phyloP scores from a whole-genome alignment of 2,329 filamentous ascomycete genomes.

The Karstenula rhodostoma region DNA sequence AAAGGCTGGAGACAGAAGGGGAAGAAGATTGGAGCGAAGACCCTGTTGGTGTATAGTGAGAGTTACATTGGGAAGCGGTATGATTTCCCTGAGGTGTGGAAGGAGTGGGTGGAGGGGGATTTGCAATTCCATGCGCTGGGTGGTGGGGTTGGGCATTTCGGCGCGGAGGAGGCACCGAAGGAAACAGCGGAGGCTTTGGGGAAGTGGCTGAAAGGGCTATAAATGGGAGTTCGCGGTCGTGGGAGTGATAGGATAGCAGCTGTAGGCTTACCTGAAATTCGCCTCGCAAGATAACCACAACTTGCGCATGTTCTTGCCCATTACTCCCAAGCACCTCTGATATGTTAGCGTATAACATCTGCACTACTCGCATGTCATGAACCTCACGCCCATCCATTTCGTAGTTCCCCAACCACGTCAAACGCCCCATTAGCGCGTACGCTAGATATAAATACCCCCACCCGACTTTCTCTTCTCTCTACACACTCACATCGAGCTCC shows the following conservation, averaged over 20 bases:
- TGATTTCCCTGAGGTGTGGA: slow-evolving; percentile 62
- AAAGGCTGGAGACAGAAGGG: slow-evolving; percentile 55
- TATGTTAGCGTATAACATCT: background rate
- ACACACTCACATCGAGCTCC: background rate
- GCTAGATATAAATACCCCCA: background rate
- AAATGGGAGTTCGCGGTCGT: background rate
- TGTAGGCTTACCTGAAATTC: background rate
- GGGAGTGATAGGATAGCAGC: background rate
- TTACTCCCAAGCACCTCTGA: background rate
- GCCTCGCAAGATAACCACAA: too few relatives aligned
- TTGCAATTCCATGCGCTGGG: slow-evolving; percentile 59
- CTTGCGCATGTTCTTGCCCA: background rate
- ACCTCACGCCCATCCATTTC: background rate
- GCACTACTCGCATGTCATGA: background rate
- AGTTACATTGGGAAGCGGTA: slow-evolving; percentile 60
- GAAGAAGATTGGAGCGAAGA: slow-evolving; percentile 55
- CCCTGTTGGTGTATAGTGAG: slow-evolving; percentile 62
- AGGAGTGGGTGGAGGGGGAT: slow-evolving; percentile 52
- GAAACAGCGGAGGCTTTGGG: slow-evolving; percentile 54
- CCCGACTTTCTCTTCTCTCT: background rate
- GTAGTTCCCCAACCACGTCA: background rate
- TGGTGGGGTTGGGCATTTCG: slow-evolving; percentile 64
- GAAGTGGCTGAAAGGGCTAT: slow-evolving; percentile 35
- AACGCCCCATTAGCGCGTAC: background rate
- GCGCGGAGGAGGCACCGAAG: slow-evolving; percentile 62